phyloP scores from a whole-genome alignment of 352 stramenopile species.

The Aphanomyces cochlioides region DNA sequence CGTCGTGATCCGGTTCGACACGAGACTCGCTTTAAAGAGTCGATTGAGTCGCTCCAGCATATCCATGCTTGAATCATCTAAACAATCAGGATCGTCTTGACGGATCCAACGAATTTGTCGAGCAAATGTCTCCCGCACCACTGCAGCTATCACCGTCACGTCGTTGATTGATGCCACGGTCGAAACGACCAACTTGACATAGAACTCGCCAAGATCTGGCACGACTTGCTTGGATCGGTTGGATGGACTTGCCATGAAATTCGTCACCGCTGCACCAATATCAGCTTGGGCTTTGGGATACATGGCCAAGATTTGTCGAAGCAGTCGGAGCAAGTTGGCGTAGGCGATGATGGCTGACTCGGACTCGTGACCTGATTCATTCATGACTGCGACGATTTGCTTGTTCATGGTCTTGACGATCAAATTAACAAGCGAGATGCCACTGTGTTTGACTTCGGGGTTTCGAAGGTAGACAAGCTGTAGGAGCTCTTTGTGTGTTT shows the following conservation, averaged over 20 bases:
- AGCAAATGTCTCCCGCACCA: slow-evolving; percentile 11
- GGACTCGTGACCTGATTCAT: slow-evolving; percentile 13
- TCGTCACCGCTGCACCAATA: not conserved
- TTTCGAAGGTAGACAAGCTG: not conserved
- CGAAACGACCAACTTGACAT: slow-evolving; percentile 19
- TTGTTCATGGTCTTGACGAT: slow-evolving; percentile 16
- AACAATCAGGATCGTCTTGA: slow-evolving; percentile 6
- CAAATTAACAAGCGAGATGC: not conserved
- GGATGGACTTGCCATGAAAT: not conserved
- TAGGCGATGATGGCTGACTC: slow-evolving; percentile 21
- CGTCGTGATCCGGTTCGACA: slow-evolving; percentile 22
- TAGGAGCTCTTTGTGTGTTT: not conserved
- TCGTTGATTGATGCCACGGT: slow-evolving; percentile 1
- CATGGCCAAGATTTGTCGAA: not conserved
- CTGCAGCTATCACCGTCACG: not conserved
- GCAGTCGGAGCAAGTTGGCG: slow-evolving; percentile 23
- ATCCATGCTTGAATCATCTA: not conserved
- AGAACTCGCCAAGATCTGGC: slow-evolving; percentile 24
- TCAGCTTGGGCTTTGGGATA: not conserved
- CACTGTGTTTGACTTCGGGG: not conserved
- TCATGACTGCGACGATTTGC: slow-evolving; percentile 19
- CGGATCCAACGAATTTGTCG: slow-evolving; percentile 25
- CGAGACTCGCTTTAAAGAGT: not conserved
- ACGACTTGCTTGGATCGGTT: slow-evolving; percentile 4
- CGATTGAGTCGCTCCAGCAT: not conserved